phyloP scores from a whole-genome alignment of 441 rosid species.

The Omphalea diandra region DNA sequence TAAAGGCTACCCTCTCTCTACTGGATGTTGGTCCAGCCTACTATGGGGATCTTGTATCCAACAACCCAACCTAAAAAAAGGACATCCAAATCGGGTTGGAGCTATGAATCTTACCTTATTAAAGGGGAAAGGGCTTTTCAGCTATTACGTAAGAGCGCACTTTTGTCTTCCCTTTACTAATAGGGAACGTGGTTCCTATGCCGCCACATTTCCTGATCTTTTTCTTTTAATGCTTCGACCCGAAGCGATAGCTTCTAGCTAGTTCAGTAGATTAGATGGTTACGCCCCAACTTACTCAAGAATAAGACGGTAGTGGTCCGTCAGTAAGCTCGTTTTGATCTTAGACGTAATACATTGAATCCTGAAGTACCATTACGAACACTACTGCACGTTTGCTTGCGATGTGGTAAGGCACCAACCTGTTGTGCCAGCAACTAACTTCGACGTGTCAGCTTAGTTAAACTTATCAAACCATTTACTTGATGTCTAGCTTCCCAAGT shows the following conservation, averaged over 20 bases:
- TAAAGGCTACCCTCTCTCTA: no score
- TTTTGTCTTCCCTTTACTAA: no score
- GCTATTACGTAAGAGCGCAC: no score
- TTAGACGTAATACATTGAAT: constrained; percentile 17
- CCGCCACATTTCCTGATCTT: background rate
- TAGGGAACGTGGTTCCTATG: no score
- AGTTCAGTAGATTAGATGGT: constrained; percentile 3
- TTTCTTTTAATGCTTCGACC: constrained; percentile 3
- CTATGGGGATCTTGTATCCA: background rate
- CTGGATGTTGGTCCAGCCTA: no score
- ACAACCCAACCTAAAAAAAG: background rate
- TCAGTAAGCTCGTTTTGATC: constrained; percentile 17
- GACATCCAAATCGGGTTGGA: background rate
- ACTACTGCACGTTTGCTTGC: background rate
- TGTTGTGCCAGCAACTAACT: no score
- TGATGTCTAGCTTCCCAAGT: no score
- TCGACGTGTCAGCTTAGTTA: no score
- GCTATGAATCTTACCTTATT: background rate
- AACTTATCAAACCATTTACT: no score
- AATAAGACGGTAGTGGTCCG: constrained; percentile 6
- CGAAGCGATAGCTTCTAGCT: constrained; percentile 1
- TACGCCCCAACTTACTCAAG: background rate
- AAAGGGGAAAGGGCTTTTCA: no score
- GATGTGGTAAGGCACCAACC: no score
- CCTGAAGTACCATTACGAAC: background rate